phyloP scores from a whole-genome alignment of 805 yeast species.

The Ogataea parapolymorpha region DNA sequence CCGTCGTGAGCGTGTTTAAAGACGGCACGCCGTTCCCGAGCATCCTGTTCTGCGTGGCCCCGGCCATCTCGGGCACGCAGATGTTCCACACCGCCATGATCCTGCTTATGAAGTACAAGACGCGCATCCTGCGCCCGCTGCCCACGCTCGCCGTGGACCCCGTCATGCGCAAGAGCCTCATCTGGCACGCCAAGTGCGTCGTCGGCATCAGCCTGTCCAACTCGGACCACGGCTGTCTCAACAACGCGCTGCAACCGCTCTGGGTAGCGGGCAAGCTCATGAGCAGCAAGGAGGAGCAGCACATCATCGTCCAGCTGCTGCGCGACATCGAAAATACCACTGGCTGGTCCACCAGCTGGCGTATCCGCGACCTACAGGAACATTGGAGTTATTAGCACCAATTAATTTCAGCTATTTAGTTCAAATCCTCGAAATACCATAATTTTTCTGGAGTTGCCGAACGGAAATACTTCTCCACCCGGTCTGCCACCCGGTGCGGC shows the following conservation, averaged over 20 bases:
- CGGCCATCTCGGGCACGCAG: slow-evolving; percentile 40
- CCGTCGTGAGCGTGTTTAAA: slow-evolving; percentile 25
- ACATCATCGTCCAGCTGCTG: slow-evolving; percentile 20
- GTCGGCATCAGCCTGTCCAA: slow-evolving; percentile 35
- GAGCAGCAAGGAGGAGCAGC: slow-evolving; percentile 26
- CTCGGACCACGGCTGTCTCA: slow-evolving; percentile 25
- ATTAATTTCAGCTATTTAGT: slow-evolving; percentile 5
- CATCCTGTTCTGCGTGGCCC: slow-evolving; percentile 37
- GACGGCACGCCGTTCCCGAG: slow-evolving; percentile 36
- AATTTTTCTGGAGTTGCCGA: slow-evolving; percentile 15
- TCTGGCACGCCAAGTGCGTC: slow-evolving; percentile 38
- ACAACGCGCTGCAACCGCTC: slow-evolving; percentile 28
- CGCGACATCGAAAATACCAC: slow-evolving; percentile 22
- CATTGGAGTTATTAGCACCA: slow-evolving; percentile 17
- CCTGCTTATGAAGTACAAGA: slow-evolving; percentile 38
- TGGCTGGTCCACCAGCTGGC: slow-evolving; percentile 24
- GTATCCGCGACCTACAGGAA: slow-evolving; percentile 21
- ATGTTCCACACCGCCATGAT: slow-evolving; percentile 40
- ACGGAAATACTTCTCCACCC: slow-evolving; percentile 28
- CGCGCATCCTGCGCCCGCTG: slow-evolving; percentile 25
- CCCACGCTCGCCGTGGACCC: slow-evolving; percentile 11
- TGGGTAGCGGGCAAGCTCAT: slow-evolving; percentile 28
- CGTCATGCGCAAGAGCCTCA: slow-evolving; percentile 15
- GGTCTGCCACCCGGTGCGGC: slow-evolving; percentile 76
- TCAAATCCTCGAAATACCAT: slow-evolving; percentile 33